These are phyloP conservation scores for Exophiala sp. DNA, from an alignment of 2,329 filamentous ascomycete genomes.

Conservation along the genomic window DNA sequence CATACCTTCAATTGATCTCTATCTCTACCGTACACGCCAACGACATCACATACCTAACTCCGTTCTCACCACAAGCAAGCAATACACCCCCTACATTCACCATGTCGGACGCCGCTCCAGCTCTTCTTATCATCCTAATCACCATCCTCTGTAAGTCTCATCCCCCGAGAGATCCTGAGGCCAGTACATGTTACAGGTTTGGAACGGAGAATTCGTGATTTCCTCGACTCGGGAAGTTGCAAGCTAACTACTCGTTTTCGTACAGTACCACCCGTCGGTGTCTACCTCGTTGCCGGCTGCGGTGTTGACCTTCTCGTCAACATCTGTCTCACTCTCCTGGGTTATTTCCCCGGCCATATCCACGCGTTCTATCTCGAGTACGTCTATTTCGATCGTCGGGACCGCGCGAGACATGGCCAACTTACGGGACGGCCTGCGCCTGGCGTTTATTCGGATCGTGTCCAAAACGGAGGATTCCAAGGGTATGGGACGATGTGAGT, in stretches of 20 bases:
- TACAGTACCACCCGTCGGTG: conserved; percentile 72
- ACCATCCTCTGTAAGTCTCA: conserved; percentile 26
- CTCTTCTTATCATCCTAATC: conserved; percentile 29
- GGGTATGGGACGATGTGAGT: conserved; percentile 27
- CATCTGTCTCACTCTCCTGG: conserved; percentile 74
- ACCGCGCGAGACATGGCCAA: conserved; percentile 25
- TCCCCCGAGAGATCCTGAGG: background rate
- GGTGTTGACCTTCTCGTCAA: conserved; percentile 83
- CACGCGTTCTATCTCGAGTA: conserved; percentile 31
- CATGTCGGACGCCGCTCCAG: conserved; percentile 28
- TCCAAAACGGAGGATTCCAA: conserved; percentile 24
- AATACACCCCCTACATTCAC: background rate
- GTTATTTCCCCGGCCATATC: conserved; percentile 54
- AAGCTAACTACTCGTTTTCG: conserved; percentile 1
- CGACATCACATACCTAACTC: background rate
- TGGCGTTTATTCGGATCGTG: conserved; percentile 26
- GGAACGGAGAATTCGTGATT: no score
- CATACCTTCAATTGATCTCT: no score
- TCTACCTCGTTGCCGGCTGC: conserved; percentile 89
- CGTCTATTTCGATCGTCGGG: conserved; percentile 29
- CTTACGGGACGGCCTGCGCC: conserved; percentile 21
- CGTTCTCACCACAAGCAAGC: background rate
- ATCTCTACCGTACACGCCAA: background rate
- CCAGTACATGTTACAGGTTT: no score
- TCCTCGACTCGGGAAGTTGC: no score